Evolutionary conservation across 345 rosid genomes (phyloP), one percentile per base, ranked within the genome.

Genomic region (Euclidium syriacum): DNA sequence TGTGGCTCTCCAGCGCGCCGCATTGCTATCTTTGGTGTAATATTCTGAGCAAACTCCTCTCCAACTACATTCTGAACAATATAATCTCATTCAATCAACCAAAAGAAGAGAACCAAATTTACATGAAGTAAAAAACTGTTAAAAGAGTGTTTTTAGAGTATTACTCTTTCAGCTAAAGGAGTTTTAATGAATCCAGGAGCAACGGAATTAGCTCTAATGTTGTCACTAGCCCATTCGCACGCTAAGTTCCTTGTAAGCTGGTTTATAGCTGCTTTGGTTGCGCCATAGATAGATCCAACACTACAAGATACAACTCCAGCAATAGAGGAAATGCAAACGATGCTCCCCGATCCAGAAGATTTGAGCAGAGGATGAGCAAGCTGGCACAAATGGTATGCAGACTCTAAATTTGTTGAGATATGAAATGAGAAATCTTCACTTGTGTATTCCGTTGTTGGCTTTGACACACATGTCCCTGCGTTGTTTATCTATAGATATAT

Each of bases 311-410:
- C 6, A 19, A 69, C 44, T 1, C 86, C 86, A n/a, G 83, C 72
- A 3, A 81, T 79, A 22, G 91, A 85, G 48, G 91, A 85, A 0
- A 63, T 74, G 72, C 82, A 85, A 0, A 85, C 87, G 44, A 85
- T 70, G 22, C 78, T 79, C 64, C 83, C 91, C 38, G 32, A 57
- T 27, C 73, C 81, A 3, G 91, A 83, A 36, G 80, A 70, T 44
- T 77, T 80, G 30, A 85, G 57, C 6, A 84, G 74, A 2, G 90
- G 83, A 77, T 81, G 64, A 16, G 85, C 76, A 24, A 81, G 83
- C 62, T 85, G 91, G 67, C 82, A 68, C 18, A 82, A 29, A 75
- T 85, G 79, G 76, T 77, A 85, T 67, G 75, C 70, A 60, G 91
- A 83, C 73, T 83, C 86, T 9, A 85, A 77, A 60, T 85, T 85